Base-by-base conservation (phyloP, 2,329 filamentous ascomycete species). In the Cladophialophora exuberans region DNA sequence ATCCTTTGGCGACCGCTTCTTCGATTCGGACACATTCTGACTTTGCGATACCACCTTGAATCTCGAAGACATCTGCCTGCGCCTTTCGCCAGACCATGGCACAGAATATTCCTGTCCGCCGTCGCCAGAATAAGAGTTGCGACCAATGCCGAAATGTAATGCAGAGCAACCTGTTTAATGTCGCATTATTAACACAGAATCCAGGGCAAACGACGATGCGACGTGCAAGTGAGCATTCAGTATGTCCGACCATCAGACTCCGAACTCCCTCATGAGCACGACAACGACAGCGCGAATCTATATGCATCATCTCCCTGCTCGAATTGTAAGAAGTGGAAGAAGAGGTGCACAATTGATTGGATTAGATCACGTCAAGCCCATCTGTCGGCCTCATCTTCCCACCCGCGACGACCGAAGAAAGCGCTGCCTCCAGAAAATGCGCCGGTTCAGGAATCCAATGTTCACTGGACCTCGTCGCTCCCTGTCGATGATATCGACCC, bases 71-170 rank as follows among this genome's bases (percentile, higher is more conserved):
- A 17, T 17, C 35, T 38, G 7, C 6, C 15, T 7, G 5, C n/a
- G 6, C 33, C 13, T 35, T 35, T 18, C 2, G 4, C n/a, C 33
- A 30, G 18, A 17, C 4, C 33, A 49, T 49, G 46, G 26, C 47
- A 7, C 28, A 42, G 26, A 51, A 23, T 42, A 28, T 43, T 10
- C 20, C 38, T 4, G 20, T 25, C 11, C 55, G 50, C 31, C 69
- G 72, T 47, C 72, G 72, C 52, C 73, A 76, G 54, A 70, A 75
- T 54, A 69, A 74, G 39, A 76, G 74, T 56, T 78, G 75, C 58
- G 75, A 78, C 54, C 74, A 74, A 52, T 78, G 75, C 60, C 69
- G 75, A 18, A n/a, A n/a, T n/a, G n/a, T n/a, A n/a, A n/a, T n/a
- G n/a, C n/a, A n/a, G n/a, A n/a, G n/a, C n/a, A n/a, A n/a, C n/a